A percentile compares a stretch with the other conserved stretches of the same genome.
These are phyloP conservation scores for Nemania sp. DNA, from an alignment of 2,329 filamentous ascomycete genomes.

Conservation along the genomic window DNA sequence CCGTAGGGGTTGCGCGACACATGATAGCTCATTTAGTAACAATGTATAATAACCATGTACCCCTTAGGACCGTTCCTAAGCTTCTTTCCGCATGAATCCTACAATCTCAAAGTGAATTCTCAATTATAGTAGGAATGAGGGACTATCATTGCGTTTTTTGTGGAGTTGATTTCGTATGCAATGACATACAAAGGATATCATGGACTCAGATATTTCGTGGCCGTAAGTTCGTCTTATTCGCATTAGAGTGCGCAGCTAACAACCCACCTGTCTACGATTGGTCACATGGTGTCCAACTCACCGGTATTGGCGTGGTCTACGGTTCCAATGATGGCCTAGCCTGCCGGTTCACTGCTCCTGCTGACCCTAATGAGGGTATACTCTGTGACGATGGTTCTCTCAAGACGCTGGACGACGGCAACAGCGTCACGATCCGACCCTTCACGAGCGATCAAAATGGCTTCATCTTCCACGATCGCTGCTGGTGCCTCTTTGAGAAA, in stretches of 20 bases:
- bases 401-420: not conserved
- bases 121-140: no score
- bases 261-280: not conserved
- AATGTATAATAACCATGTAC: no score
- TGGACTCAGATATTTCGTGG: constrained; percentile 1
- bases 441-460: not conserved
- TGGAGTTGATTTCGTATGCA: not conserved
- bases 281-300: not conserved
- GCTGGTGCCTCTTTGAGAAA: constrained; percentile 3
- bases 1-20: no score
- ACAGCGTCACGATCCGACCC: not conserved
- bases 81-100: no score
- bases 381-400: not conserved
- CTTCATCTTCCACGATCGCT: constrained; percentile 11
- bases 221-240: not conserved
- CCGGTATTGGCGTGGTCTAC: not conserved
- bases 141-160: not conserved
- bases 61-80: no score
- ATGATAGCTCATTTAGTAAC: no score
- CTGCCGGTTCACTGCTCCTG: not conserved
- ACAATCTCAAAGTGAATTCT: no score
- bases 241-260: not conserved
- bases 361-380: not conserved
- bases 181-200: not conserved
- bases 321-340: no score